Percentiles rank a stretch among this genome's conserved stretches.
Evolutionary conservation across 2,329 filamentous ascomycete species (phyloP).

Genomic region (Sporothrix pallida): DNA sequence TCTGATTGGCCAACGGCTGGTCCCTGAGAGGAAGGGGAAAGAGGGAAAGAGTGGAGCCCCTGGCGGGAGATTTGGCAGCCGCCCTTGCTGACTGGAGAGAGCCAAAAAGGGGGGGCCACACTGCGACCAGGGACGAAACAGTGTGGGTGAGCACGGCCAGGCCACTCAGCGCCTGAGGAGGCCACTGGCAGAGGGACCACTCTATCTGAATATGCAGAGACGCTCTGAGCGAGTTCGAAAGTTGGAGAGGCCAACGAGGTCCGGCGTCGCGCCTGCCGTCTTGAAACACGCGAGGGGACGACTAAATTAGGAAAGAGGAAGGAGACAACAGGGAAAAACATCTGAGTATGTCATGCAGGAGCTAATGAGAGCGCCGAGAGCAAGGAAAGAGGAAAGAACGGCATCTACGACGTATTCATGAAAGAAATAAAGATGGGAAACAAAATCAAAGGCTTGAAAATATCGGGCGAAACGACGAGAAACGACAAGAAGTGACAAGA

Average conservation of each 20-base stretch:
- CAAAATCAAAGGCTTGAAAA: neutral
- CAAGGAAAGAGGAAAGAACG: neutral
- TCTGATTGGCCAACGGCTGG: constrained; percentile 25
- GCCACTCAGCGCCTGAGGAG: constrained; percentile 10
- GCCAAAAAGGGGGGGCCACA: neutral
- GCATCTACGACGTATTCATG: neutral
- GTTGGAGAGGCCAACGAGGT: neutral
- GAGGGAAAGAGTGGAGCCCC: constrained; percentile 1
- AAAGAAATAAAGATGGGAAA: neutral
- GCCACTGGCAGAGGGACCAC: neutral
- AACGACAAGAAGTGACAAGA: neutral
- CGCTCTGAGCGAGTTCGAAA: neutral
- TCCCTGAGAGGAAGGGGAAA: constrained; percentile 16
- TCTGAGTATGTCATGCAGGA: neutral
- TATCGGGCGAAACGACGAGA: neutral
- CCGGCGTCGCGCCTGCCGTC: constrained; percentile 33
- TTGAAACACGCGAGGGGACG: constrained; percentile 28
- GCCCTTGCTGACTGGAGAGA: constrained; percentile 16
- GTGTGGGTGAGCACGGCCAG: constrained; percentile 7
- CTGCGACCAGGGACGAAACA: constrained; percentile 23
- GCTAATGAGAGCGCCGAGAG: neutral
- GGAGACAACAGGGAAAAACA: constrained; percentile 26
- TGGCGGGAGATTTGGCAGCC: constrained; percentile 31
- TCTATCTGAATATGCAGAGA: neutral
- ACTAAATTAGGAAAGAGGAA: neutral